phyloP scores from a whole-genome alignment of 352 stramenopile species.

The Phytophthora megakarya region DNA sequence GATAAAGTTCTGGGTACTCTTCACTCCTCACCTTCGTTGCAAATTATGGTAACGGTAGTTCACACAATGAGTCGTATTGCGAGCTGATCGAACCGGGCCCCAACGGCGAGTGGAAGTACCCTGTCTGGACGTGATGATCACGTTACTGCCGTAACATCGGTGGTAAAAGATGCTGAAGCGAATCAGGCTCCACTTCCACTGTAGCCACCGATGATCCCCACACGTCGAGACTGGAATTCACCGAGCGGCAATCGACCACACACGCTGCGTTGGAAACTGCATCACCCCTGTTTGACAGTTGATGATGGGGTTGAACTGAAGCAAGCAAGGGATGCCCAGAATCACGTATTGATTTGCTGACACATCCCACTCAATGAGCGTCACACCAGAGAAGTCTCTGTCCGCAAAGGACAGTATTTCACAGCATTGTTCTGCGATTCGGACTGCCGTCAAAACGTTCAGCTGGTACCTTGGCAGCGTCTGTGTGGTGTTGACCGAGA shows the following conservation, averaged over 20 bases:
- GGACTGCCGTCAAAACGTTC: constrained; percentile 5
- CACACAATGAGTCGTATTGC: no score
- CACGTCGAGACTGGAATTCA: background rate
- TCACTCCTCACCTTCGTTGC: background rate
- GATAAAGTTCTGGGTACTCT: background rate
- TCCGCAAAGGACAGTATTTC: background rate
- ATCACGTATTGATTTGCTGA: constrained; percentile 7
- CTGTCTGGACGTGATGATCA: no score
- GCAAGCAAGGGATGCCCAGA: constrained; percentile 8
- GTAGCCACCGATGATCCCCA: background rate
- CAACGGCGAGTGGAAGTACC: no score
- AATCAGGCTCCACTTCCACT: no score
- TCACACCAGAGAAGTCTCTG: background rate
- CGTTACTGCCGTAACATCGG: no score
- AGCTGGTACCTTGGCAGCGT: constrained; percentile 3
- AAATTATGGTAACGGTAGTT: no score
- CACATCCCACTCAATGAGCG: background rate
- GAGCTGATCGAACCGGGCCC: no score
- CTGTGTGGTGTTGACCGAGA: background rate
- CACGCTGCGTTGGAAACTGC: background rate
- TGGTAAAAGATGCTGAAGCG: no score
- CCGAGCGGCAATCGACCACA: background rate
- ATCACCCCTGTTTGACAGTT: background rate
- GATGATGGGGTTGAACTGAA: background rate
- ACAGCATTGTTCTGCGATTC: background rate